Base-by-base conservation (phyloP, 306 rosid genomes). In the Luffa aegyptiaca region DNA sequence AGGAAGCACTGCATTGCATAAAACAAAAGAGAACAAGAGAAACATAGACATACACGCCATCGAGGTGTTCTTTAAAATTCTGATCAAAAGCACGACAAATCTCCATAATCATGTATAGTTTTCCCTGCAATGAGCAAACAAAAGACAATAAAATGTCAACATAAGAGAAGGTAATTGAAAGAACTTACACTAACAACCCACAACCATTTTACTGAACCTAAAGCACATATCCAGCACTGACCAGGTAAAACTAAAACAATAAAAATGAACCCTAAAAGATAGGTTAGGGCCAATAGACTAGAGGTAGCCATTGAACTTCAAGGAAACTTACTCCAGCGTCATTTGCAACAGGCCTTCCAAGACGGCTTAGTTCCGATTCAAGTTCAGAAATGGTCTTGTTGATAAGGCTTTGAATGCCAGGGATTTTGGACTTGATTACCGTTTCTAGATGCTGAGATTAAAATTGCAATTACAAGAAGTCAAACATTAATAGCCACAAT, bases 381-480 rank as follows among this genome's bases (percentile, higher is more conserved):
- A 94, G 87, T 55, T 94, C 98, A 81, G 88, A 76, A 51, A 92
- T 48, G 79, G 97, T 92, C 84, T 94, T 94, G 90, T 83, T 92
- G 49, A 94, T 92, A 75, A 94, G 98, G 80, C 92, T 89, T 80
- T 94, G 98, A 83, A 94, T 88, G 85, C 97, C 97, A 0, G 97
- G 98, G 82, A 92, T 90, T 84, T 89, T 92, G 84, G 97, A 88
- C 92, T 94, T 92, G 89, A 94, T 94, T n/a, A 92, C 98, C n/a
- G 83, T 88, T 86, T 94, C 98, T 86, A 94, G 84, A 86, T 94
- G 98, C 98, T 92, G 97, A 68, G 17, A n/a, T 76, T 21, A 81
- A 83, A 20, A 71, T 74, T 5, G 39, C 45, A 74, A 74, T 51
- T 13, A 74, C 33, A 51, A 72, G 11, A 16, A 74, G 62, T 51